Base-by-base conservation (phyloP, 306 rosid species). In the Cicer chorassanicum region DNA sequence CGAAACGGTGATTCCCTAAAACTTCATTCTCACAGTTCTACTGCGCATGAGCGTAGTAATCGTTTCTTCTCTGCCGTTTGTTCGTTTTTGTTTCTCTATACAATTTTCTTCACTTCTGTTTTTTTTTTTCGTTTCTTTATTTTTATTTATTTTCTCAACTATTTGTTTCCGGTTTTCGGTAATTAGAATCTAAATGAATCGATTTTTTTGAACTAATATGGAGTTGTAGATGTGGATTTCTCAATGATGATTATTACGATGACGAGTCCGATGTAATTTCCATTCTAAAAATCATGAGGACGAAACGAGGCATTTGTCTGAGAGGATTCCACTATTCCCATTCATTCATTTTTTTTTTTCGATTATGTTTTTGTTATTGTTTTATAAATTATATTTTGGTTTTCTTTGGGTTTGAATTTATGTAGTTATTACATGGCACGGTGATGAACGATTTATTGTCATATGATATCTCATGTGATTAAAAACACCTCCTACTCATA, bases 241-340 rank as follows among this genome's bases (percentile, higher is more conserved):
- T 89, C 89, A 0, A 84, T 89, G 97, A 91, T 91, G 92, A 91
- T 83, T 73, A 81, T 0, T 78, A 34, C 5, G 97, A 91, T 91
- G 97, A 91, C 97, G 97, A 91, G 97, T 89, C 97, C 65, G 91
- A 91, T 88, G 80, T 57, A 29, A 56, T 78, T 71, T 88, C 93
- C 93, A 87, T 91, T 86, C 86, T 60, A 61, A 42, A 74, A 86
- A 79, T 62, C 45, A 77, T 91, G 97, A 91, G 86, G 97, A 91
- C 97, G 73, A 82, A 86, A 44, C 92, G 97, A 91, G 97, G 97
- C 97, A 89, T 91, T 91, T 91, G 94, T 91, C 94, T 91, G 97
- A 91, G 97, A 89, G 36, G 36, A 29, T 29, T 29, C 36, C 36
- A 16, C 81, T 64, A 51, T 74, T 68, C 14, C 41, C 16, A 8